Evolutionary conservation across 805 yeast genomes (phyloP).

Genomic region (Metschnikowia peoriensis): DNA sequence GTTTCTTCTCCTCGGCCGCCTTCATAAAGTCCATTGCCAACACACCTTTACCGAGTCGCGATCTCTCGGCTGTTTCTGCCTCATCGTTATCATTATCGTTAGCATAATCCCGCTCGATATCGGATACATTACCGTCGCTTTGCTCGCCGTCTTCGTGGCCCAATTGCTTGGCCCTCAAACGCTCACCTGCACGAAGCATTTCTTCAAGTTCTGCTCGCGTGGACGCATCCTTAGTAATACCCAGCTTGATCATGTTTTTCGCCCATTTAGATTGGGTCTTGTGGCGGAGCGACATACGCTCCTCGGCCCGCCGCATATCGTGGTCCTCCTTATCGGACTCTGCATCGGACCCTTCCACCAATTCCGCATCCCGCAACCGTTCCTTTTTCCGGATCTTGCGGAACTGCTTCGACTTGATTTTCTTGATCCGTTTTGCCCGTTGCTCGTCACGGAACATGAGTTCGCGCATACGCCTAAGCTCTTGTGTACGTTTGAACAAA

Average conservation of each 20-base stretch:
- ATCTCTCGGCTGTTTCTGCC: slow-evolving; percentile 31
- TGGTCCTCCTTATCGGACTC: slow-evolving; percentile 57
- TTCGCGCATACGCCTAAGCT: slow-evolving; percentile 89
- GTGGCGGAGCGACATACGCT: slow-evolving; percentile 90
- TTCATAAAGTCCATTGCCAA: slow-evolving; percentile 95
- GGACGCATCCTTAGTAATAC: slow-evolving; percentile 81
- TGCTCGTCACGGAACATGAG: slow-evolving; percentile 94
- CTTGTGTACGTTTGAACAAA: slow-evolving; percentile 66
- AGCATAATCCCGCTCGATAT: slow-evolving; percentile 40
- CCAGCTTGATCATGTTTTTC: slow-evolving; percentile 81
- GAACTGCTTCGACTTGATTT: slow-evolving; percentile 89
- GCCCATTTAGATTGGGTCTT: slow-evolving; percentile 91
- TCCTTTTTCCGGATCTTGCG: slow-evolving; percentile 86
- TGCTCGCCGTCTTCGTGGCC: slow-evolving; percentile 59
- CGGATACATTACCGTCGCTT: slow-evolving; percentile 51
- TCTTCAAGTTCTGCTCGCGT: slow-evolving; percentile 90
- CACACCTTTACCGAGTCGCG: slow-evolving; percentile 77
- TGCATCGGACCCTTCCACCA: slow-evolving; percentile 60
- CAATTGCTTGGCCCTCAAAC: slow-evolving; percentile 65
- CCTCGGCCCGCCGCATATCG: slow-evolving; percentile 77
- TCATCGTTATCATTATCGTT: slow-evolving; percentile 36
- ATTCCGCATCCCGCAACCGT: slow-evolving; percentile 61
- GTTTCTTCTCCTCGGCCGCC: slow-evolving; percentile 74
- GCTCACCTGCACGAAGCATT: slow-evolving; percentile 86
- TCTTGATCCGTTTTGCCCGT: slow-evolving; percentile 86